These are phyloP conservation scores for Heracleum sosnowskyi DNA, from an alignment of 129 eudicot species.

Conservation along the genomic window DNA sequence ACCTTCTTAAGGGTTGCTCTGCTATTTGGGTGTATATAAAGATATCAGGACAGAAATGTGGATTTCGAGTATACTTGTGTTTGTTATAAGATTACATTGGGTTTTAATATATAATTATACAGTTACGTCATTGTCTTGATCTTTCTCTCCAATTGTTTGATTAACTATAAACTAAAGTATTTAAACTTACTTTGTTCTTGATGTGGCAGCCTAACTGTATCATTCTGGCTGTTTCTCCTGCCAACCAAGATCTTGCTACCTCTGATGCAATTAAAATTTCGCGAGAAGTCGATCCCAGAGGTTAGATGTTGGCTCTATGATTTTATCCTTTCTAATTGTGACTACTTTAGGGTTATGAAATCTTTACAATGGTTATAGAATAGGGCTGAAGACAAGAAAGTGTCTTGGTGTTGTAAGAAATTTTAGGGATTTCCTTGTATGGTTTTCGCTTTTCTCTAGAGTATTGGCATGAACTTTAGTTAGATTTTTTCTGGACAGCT, in stretches of 20 bases:
- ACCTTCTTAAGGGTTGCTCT: not conserved
- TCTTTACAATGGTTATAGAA: not conserved
- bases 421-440: not conserved
- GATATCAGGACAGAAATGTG: not conserved
- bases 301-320: not conserved
- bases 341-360: not conserved
- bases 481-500: not conserved
- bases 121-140: not conserved
- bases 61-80: not conserved
- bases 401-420: not conserved
- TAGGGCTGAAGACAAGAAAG: not conserved
- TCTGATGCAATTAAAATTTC: conserved; percentile 14
- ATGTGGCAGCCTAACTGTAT: conserved; percentile 96
- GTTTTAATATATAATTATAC: not conserved
- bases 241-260: conserved; percentile 74
- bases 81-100: not conserved
- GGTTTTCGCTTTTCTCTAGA: not conserved
- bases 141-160: not conserved
- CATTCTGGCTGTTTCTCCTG: conserved; percentile 96
- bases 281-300: conserved; percentile 17
- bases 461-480: not conserved
- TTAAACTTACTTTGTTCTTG: not conserved
- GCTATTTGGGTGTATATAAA: not conserved
- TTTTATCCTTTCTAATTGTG: not conserved
- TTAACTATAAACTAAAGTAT: not conserved